phyloP scores from a whole-genome alignment of 345 rosid genomes.

The Balakata baccata region DNA sequence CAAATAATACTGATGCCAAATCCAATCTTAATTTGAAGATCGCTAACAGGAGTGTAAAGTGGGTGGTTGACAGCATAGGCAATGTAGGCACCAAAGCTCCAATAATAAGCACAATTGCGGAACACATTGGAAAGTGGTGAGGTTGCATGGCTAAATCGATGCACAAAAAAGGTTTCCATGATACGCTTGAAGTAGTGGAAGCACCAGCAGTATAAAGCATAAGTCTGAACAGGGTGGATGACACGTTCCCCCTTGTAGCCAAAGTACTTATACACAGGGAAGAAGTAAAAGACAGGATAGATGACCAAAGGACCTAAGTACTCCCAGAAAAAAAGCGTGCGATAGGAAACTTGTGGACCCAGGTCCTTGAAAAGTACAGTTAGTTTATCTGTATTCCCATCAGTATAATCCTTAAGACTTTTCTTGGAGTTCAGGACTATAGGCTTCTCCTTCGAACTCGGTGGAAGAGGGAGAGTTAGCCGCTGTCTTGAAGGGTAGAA shows the following conservation, averaged over 20 bases:
- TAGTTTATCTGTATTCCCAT: conserved; percentile 52
- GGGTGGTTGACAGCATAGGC: conserved; percentile 95
- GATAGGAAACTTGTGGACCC: conserved; percentile 93
- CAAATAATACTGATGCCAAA: conserved; percentile 75
- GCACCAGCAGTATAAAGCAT: conserved; percentile 91
- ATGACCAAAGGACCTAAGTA: conserved; percentile 86
- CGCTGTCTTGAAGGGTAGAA: conserved; percentile 96
- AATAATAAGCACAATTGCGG: conserved; percentile 88
- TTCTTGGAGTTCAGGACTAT: conserved; percentile 61
- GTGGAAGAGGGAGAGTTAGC: conserved; percentile 71
- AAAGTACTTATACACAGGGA: conserved; percentile 69
- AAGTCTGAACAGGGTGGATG: conserved; percentile 85
- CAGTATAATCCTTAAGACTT: conserved; percentile 63
- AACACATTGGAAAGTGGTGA: conserved; percentile 87
- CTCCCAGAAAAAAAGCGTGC: conserved; percentile 90
- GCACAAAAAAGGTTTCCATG: conserved; percentile 90
- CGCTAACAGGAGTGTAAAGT: conserved; percentile 79
- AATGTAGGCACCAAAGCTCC: conserved; percentile 78
- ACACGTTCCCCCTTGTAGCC: conserved; percentile 62
- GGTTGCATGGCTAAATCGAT: conserved; percentile 93
- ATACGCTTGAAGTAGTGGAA: conserved; percentile 94
- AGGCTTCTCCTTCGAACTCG: conserved; percentile 76
- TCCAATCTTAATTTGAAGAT: conserved; percentile 93
- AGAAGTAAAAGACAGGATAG: conserved; percentile 83
- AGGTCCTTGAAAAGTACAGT: conserved; percentile 87